These are phyloP conservation scores for Leccinum pellstonianum DNA, from an alignment of 768 basidiomycete genomes.

Conservation along the genomic window DNA sequence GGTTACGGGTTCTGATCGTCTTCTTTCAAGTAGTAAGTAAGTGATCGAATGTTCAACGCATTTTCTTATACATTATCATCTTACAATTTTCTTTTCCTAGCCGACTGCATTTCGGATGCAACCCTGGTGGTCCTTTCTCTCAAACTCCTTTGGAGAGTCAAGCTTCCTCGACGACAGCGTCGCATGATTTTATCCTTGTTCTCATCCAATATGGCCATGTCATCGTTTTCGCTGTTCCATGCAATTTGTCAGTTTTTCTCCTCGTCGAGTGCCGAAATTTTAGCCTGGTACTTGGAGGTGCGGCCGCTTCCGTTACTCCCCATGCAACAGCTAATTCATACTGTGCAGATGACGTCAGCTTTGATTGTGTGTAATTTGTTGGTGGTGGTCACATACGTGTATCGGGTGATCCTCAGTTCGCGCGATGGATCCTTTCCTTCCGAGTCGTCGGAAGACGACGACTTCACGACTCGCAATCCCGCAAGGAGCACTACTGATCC, in stretches of 20 bases:
- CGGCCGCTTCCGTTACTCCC: neutral
- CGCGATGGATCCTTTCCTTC: neutral
- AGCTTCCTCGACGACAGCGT: conserved; percentile 15
- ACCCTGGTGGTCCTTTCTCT: neutral
- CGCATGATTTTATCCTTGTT: conserved; percentile 21
- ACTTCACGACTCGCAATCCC: conserved; percentile 10
- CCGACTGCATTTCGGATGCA: neutral
- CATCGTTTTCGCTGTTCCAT: neutral
- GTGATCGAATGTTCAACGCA: neutral
- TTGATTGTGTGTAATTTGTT: conserved; percentile 18
- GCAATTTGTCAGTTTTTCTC: neutral
- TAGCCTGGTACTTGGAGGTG: neutral
- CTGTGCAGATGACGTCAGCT: neutral
- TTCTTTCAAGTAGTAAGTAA: neutral
- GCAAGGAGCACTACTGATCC: neutral
- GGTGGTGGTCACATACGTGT: conserved; percentile 14
- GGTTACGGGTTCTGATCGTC: neutral
- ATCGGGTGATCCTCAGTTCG: conserved; percentile 2
- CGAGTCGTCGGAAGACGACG: neutral
- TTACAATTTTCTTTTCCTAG: neutral
- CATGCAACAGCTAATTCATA: neutral
- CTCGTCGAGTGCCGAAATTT: neutral
- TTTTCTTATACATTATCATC: neutral
- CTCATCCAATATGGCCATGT: conserved; percentile 11
- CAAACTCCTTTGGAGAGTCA: conserved; percentile 14